Conservation (phyloP, 192 early-diverging fungal species). For the Entomortierella beljakovae region DNA sequence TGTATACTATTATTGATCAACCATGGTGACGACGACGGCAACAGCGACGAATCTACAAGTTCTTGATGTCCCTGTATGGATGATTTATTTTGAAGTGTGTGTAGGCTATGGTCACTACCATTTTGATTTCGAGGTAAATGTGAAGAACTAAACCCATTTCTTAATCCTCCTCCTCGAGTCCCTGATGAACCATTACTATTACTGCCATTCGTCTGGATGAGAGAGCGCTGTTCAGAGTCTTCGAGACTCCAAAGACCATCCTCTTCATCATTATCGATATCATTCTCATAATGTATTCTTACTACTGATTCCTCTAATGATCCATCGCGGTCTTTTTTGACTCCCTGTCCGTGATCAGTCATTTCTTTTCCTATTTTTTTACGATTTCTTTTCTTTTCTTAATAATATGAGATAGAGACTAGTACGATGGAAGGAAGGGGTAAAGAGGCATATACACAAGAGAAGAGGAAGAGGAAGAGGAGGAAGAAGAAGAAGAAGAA, state of each 20-base stretch:
- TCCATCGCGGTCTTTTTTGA: not conserved
- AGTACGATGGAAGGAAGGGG: not conserved
- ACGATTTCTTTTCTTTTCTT: too few species aligned
- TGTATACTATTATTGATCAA: conserved; percentile 35
- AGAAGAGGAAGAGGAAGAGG: not conserved
- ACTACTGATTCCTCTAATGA: conserved; percentile 2
- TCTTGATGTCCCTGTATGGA: not conserved
- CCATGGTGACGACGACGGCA: not conserved
- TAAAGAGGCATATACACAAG: not conserved
- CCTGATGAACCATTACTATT: too few species aligned
- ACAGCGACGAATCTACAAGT: not conserved
- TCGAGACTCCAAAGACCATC: not conserved
- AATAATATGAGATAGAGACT: too few species aligned
- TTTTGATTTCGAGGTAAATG: not conserved
- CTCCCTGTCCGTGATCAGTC: not conserved
- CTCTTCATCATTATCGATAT: conserved; percentile 6
- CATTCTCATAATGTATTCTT: conserved; percentile 26
- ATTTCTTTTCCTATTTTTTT: too few species aligned
- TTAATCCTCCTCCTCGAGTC: too few species aligned
- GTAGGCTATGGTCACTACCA: conserved; percentile 26
- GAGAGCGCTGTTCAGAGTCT: not conserved
- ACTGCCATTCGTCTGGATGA: not conserved
- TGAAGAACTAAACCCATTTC: too few species aligned
- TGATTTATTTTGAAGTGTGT: conserved; percentile 19
- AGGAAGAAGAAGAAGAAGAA: not conserved